Conservation (phyloP, 116 monocot genomes). For the Dioscorea cayenensis region DNA sequence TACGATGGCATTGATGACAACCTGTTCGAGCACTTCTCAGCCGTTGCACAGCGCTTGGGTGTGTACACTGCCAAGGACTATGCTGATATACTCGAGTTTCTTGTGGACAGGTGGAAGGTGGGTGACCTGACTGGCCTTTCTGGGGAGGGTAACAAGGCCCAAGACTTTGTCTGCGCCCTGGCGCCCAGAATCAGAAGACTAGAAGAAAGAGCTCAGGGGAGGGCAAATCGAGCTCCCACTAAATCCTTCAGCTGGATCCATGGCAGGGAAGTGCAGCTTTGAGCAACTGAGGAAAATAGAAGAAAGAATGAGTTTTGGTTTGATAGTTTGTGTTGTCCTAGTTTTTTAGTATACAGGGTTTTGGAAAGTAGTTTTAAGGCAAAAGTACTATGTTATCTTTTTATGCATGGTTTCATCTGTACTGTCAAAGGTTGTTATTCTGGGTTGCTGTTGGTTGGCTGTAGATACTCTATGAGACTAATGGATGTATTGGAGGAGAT, state of each 20-base stretch:
- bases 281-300: neutral
- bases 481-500: too few species aligned
- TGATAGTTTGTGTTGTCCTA: neutral
- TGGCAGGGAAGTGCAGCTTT: slow-evolving; percentile 35
- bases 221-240: slow-evolving; percentile 17
- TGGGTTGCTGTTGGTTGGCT: too few species aligned
- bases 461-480: too few species aligned
- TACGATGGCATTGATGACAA: slow-evolving; percentile 28
- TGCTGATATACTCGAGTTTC: slow-evolving; percentile 41
- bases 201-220: slow-evolving; percentile 33
- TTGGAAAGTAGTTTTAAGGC: neutral
- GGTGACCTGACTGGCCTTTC: slow-evolving; percentile 23
- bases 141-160: slow-evolving; percentile 22
- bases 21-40: slow-evolving; percentile 35
- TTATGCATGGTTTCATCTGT: too few species aligned
- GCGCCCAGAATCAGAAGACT: slow-evolving; percentile 24
- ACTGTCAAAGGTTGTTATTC: too few species aligned
- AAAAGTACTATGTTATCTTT: too few species aligned
- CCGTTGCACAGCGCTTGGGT: slow-evolving; percentile 32
- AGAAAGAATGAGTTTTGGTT: neutral
- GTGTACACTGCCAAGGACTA: slow-evolving; percentile 44
- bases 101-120: slow-evolving; percentile 36
- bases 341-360: neutral
- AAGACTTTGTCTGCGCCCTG: slow-evolving; percentile 29
- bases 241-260: slow-evolving; percentile 41